Percentiles rank a stretch among this genome's conserved stretches.
These are phyloP conservation scores for Fusarium zealandicum DNA, from an alignment of 2,329 filamentous ascomycete species.

Conservation along the genomic window DNA sequence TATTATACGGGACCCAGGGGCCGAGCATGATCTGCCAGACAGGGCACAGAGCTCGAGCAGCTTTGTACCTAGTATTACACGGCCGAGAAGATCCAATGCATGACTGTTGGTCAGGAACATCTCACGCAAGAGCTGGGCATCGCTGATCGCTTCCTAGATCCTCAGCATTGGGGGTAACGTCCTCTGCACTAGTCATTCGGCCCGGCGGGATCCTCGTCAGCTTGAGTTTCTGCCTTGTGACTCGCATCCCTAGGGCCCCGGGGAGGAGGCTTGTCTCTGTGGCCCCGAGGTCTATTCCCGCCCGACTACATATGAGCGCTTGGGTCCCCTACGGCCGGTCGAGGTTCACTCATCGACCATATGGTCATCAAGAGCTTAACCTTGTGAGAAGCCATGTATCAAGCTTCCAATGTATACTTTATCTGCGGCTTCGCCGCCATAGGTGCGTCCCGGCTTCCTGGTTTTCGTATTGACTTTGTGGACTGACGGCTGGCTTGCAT, in stretches of 20 bases:
- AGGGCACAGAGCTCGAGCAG: not conserved
- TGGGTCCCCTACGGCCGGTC: not conserved
- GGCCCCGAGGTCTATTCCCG: not conserved
- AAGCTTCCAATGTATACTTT: conserved; percentile 61
- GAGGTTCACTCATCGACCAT: too few relatives aligned
- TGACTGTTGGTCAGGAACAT: not conserved
- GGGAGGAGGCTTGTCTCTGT: not conserved
- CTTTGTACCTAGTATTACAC: too few relatives aligned
- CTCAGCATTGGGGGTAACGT: not conserved
- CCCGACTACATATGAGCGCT: not conserved
- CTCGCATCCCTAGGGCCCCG: not conserved
- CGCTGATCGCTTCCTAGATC: not conserved
- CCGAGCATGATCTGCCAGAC: not conserved
- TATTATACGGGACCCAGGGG: not conserved
- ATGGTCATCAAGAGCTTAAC: not conserved
- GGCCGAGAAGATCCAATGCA: too few relatives aligned
- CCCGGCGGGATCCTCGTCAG: not conserved
- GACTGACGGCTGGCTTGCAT: conserved; percentile 29
- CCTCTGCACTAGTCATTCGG: not conserved
- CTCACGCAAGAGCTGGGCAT: not conserved
- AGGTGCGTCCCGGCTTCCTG: conserved; percentile 49
- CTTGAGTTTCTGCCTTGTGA: not conserved
- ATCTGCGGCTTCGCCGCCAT: conserved; percentile 70
- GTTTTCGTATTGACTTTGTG: not conserved
- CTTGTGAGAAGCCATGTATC: conserved; percentile 46